Conservation (phyloP, 1,284 basidiomycete genomes). For the Chondrostereum purpureum region DNA sequence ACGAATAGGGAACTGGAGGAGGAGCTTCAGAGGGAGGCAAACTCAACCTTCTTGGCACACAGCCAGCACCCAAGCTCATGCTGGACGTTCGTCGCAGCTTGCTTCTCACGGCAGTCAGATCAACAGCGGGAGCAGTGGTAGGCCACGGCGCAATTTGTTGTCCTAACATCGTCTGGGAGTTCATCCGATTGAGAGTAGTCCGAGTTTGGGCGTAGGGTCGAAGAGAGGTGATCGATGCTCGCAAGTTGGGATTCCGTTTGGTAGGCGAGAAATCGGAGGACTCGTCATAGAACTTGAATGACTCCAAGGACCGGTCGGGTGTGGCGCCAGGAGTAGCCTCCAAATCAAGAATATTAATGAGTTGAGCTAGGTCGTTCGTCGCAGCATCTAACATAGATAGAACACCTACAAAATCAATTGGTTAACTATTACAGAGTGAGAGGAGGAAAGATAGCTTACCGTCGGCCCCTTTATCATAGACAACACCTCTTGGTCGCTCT, state of each 20-base stretch:
- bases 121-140: constrained; percentile 40
- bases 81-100: constrained; percentile 11
- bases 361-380: constrained; percentile 67
- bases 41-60: constrained; percentile 6
- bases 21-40: constrained; percentile 15
- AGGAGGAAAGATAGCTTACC: constrained; percentile 23
- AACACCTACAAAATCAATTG: constrained; percentile 40
- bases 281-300: background rate
- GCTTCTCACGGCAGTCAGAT: constrained; percentile 12
- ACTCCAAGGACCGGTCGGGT: constrained; percentile 38
- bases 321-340: constrained; percentile 60
- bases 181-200: constrained; percentile 19
- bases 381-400: constrained; percentile 67
- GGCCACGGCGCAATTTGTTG: constrained; percentile 64
- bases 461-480: constrained; percentile 44
- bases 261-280: background rate
- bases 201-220: constrained; percentile 52
- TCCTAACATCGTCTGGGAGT: constrained; percentile 29
- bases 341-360: constrained; percentile 69
- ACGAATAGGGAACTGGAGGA: constrained; percentile 5
- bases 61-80: constrained; percentile 4
- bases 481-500: constrained; percentile 41
- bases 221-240: constrained; percentile 47
- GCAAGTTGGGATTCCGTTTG: background rate
- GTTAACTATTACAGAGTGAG: constrained; percentile 6